phyloP scores from a whole-genome alignment of 768 basidiomycete species.

The Hypholoma sublateritium region DNA sequence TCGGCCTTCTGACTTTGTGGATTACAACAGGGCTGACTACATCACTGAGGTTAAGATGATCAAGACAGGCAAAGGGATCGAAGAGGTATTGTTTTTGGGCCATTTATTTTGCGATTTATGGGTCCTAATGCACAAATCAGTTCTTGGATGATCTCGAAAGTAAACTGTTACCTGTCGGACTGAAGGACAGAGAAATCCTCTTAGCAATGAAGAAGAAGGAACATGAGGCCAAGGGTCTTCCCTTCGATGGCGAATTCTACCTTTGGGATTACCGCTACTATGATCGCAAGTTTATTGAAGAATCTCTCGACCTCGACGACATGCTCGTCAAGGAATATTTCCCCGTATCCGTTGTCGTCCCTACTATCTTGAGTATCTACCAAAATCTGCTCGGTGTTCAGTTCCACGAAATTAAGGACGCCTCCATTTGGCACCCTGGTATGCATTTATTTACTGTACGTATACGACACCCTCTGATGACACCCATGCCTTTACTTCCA shows the following conservation, averaged over 20 bases:
- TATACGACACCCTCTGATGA: not conserved
- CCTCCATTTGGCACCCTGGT: slow-evolving; percentile 80
- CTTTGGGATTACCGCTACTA: slow-evolving; percentile 87
- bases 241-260: slow-evolving; percentile 73
- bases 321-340: slow-evolving; percentile 86
- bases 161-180: slow-evolving; percentile 72
- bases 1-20: not conserved
- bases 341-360: slow-evolving; percentile 82
- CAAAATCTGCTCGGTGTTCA: slow-evolving; percentile 77
- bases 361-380: slow-evolving; percentile 80
- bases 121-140: slow-evolving; percentile 31
- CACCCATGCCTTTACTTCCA: slow-evolving; percentile 17
- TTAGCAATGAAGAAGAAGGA: slow-evolving; percentile 77
- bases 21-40: slow-evolving; percentile 62
- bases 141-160: slow-evolving; percentile 77
- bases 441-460: slow-evolving; percentile 5
- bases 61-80: slow-evolving; percentile 62
- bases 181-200: slow-evolving; percentile 64
- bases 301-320: slow-evolving; percentile 70
- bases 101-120: not conserved
- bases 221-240: slow-evolving; percentile 54
- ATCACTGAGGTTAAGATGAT: slow-evolving; percentile 86
- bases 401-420: slow-evolving; percentile 62
- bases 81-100: slow-evolving; percentile 41
- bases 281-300: slow-evolving; percentile 66